A percentile compares a stretch with the other conserved stretches of the same genome.
phyloP scores from a whole-genome alignment of 352 stramenopile species.

The Elongisporangium anandrum region DNA sequence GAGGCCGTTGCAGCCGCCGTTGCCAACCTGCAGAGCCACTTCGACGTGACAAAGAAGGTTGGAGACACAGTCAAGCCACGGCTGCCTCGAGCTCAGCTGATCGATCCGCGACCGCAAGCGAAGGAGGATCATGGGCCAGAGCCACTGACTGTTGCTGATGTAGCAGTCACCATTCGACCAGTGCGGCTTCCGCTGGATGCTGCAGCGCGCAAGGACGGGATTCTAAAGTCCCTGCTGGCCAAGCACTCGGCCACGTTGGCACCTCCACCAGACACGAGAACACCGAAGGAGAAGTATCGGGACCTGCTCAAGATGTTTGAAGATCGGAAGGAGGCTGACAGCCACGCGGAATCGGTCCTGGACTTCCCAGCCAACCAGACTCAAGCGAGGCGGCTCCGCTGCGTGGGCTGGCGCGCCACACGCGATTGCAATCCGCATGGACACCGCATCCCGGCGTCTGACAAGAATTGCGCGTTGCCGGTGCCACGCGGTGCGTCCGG shows the following conservation, averaged over 20 bases:
- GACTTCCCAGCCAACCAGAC: slow-evolving; percentile 3
- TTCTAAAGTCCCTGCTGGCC: neutral
- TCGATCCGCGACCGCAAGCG: neutral
- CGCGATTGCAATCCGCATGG: slow-evolving; percentile 16
- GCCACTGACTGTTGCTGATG: neutral
- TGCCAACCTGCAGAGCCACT: neutral
- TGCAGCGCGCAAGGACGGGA: neutral
- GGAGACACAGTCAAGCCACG: neutral
- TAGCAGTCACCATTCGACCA: neutral
- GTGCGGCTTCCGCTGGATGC: neutral
- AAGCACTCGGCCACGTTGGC: neutral
- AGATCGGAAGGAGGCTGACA: neutral
- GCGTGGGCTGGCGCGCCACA: slow-evolving; percentile 19
- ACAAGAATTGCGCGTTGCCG: slow-evolving; percentile 19
- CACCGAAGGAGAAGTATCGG: neutral
- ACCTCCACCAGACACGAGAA: neutral
- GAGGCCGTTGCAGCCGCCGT: neutral
- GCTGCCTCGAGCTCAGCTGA: neutral
- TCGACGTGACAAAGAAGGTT: neutral
- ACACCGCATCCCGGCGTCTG: slow-evolving; percentile 11
- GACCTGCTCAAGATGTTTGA: neutral
- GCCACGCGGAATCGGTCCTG: neutral
- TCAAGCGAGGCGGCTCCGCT: slow-evolving; percentile 10
- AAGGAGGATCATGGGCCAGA: neutral
- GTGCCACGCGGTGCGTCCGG: slow-evolving; percentile 20